Percentiles rank a stretch among this genome's conserved stretches.
phyloP scores from a whole-genome alignment of 345 rosid genomes.

The Barbarea vulgaris region DNA sequence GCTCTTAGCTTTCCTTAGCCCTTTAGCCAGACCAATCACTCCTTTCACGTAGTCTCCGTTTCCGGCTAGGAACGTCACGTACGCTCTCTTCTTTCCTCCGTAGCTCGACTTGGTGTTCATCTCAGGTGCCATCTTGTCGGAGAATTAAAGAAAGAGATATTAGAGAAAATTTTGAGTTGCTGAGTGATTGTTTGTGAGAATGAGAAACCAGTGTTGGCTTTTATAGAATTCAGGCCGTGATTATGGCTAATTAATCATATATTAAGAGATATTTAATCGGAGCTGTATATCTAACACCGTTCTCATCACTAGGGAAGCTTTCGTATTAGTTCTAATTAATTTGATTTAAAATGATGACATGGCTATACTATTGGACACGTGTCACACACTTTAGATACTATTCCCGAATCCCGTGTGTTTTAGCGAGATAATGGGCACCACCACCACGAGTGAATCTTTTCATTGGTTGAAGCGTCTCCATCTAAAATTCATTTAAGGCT shows the following conservation, averaged over 20 bases:
- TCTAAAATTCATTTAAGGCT: background rate
- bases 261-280: background rate
- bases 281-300: background rate
- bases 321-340: too few species aligned
- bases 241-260: slow-evolving; percentile 2
- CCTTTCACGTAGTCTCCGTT: slow-evolving; percentile 71
- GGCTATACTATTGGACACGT: background rate
- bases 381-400: background rate
- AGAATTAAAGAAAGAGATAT: background rate
- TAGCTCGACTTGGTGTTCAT: slow-evolving; percentile 27
- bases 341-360: slow-evolving; percentile 1
- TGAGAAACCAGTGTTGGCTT: slow-evolving; percentile 8
- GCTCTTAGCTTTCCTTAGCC: slow-evolving; percentile 55
- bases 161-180: slow-evolving; percentile 12
- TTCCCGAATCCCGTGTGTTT: background rate
- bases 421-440: background rate
- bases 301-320: too few species aligned
- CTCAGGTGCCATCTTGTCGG: slow-evolving; percentile 42
- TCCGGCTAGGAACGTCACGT: slow-evolving; percentile 71
- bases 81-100: slow-evolving; percentile 39
- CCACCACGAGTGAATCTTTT: background rate
- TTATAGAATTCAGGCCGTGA: slow-evolving; percentile 9
- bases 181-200: slow-evolving; percentile 23
- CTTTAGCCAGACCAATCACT: slow-evolving; percentile 77
- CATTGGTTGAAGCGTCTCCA: slow-evolving; percentile 12